phyloP scores from a whole-genome alignment of 176 grass and related monocot species.

The Elaeis guineensis region DNA sequence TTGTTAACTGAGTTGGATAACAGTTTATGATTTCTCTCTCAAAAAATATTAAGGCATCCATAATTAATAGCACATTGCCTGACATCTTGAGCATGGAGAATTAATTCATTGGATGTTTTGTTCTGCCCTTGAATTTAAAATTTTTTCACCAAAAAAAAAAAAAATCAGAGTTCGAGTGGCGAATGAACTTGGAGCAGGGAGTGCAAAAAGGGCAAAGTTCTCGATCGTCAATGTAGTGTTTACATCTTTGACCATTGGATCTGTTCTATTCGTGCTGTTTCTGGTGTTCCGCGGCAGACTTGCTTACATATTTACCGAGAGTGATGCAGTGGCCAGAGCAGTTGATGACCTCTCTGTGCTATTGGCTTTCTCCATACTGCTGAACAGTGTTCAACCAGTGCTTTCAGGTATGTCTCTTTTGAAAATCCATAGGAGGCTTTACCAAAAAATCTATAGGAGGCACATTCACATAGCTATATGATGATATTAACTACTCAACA shows the following conservation, averaged over 20 bases:
- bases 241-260: neutral
- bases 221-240: neutral
- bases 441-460: too few relatives aligned
- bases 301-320: slow-evolving; percentile 35
- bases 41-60: too few relatives aligned
- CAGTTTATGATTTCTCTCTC: too few relatives aligned
- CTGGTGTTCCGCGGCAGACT: slow-evolving; percentile 25
- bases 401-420: slow-evolving; percentile 45
- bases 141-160: too few relatives aligned
- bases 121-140: too few relatives aligned
- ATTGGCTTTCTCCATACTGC: neutral
- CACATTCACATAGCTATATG: too few relatives aligned
- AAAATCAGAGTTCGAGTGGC: neutral
- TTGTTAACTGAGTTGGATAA: too few relatives aligned
- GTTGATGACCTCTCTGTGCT: neutral
- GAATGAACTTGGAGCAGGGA: neutral
- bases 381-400: slow-evolving; percentile 92
- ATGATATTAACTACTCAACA: too few relatives aligned
- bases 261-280: neutral
- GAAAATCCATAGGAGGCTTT: neutral
- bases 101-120: too few relatives aligned
- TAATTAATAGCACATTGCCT: too few relatives aligned
- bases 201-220: slow-evolving; percentile 2
- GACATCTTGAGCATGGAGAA: too few relatives aligned
- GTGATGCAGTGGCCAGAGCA: neutral